Base-by-base conservation (phyloP, 2,329 filamentous ascomycete species). In the Epichloe amarillans region DNA sequence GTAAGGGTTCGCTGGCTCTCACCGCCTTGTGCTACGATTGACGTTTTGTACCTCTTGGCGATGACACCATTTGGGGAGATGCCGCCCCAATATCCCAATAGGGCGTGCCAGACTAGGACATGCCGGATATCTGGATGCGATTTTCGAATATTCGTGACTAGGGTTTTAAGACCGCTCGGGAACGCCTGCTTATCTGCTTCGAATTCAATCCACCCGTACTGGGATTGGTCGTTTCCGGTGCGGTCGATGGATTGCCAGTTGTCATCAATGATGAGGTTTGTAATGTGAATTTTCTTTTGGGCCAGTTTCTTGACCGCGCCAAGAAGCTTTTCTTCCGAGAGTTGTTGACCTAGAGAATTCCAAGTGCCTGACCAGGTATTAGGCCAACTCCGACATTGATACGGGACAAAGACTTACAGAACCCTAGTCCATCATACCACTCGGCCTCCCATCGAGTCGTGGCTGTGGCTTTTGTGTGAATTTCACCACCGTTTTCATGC, bases 391-490 rank as follows among this genome's bases (percentile, higher is more conserved):
- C 15, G 65, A 55, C 41, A 39, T 42, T 44, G 8, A 7, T 12
- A 23, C 1, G n/a, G 10, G 8, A 19, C 30, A 4, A 17, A 19
- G 2, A 64, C 74, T 64, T 60, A 79, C 93, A 98, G 63, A 93
- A 98, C 0, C 89, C 87, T 38, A 98, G 71, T 0, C 89, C 88
- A 64, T 97, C 93, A 62, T 90, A 90, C 89, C 90, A 96, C 53
- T 86, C 81, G 55, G 93, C 82, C 46, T 87, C 70, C 88, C 88
- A 95, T 62, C 81, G 66, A 5, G 74, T 68, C 50, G 74, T 73
- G 36, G 83, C 67, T 5, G 74, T 73, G 36, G 83, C 67, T 5
- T 74, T 74, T 26, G 72, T 67, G 15, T 66, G 66, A 7, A 77
- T 58, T 0, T 68, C 65, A 51, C 71, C 65, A 26, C 75, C 62